A percentile compares a stretch with the other conserved stretches of the same genome.
Conservation (phyloP, 805 yeast genomes). For the Candida mattraensis region DNA sequence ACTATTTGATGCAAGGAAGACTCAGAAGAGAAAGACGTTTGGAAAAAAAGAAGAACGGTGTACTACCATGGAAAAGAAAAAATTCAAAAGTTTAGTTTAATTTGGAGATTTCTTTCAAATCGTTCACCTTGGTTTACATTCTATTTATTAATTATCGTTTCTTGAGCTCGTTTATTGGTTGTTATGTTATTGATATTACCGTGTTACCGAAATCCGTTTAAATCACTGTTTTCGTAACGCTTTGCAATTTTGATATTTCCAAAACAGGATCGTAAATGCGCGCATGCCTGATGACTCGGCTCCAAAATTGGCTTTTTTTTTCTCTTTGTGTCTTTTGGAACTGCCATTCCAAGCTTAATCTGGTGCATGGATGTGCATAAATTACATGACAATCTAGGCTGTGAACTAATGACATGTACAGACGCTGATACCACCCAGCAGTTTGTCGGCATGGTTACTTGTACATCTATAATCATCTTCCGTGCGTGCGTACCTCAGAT, state of each 20-base stretch:
- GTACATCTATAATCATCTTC: too few species aligned
- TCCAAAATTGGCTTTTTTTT: neutral
- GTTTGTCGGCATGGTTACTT: too few species aligned
- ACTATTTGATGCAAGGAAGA: slow-evolving; percentile 76
- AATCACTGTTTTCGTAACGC: too few species aligned
- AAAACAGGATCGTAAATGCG: too few species aligned
- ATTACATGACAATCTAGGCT: too few species aligned
- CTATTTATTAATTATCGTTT: slow-evolving; percentile 1
- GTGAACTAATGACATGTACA: too few species aligned
- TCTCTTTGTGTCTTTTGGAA: too few species aligned
- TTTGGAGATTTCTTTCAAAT: neutral
- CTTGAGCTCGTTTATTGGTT: slow-evolving; percentile 1
- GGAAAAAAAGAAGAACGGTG: slow-evolving; percentile 34
- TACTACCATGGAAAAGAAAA: slow-evolving; percentile 16
- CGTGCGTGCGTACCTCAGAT: too few species aligned
- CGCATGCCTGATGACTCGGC: neutral
- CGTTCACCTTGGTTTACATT: slow-evolving; percentile 4
- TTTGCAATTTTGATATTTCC: too few species aligned
- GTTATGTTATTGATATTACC: neutral
- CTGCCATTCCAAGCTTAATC: too few species aligned
- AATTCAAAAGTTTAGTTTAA: slow-evolving; percentile 10
- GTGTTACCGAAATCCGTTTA: slow-evolving; percentile 5
- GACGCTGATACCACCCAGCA: too few species aligned
- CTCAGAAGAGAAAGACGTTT: slow-evolving; percentile 66
- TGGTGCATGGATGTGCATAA: too few species aligned